Percentiles rank a stretch among this genome's conserved stretches.
phyloP scores from a whole-genome alignment of 179 eudicot genomes.

The Beta corolliflora region DNA sequence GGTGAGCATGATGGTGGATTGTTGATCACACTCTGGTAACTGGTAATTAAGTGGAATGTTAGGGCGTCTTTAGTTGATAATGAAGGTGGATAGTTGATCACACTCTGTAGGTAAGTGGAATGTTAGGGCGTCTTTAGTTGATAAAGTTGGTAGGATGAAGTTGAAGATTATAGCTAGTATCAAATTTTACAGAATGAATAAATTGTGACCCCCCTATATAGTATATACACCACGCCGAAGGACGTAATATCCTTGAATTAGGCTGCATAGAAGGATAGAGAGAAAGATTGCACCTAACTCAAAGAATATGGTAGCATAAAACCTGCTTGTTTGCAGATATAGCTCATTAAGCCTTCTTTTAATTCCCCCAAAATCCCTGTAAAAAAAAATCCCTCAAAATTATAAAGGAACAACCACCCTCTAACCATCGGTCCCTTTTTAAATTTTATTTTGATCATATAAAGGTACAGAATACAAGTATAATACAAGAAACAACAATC shows the following conservation, averaged over 20 bases:
- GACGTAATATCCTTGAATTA: slow-evolving; percentile 16
- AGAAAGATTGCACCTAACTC: slow-evolving; percentile 39
- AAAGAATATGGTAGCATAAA: slow-evolving; percentile 23
- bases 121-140: slow-evolving; percentile 31
- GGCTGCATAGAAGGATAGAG: slow-evolving; percentile 30
- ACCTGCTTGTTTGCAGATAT: slow-evolving; percentile 24
- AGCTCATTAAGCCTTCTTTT: neutral
- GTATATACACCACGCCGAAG: neutral
- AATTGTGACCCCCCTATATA: slow-evolving; percentile 28
- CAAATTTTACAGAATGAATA: slow-evolving; percentile 23
- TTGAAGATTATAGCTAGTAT: slow-evolving; percentile 16
- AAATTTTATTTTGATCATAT: neutral
- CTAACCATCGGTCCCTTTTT: neutral
- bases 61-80: too few species aligned
- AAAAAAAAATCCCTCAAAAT: too few species aligned
- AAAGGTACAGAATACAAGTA: too few species aligned
- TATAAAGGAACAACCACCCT: slow-evolving; percentile 4
- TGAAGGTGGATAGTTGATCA: too few species aligned
- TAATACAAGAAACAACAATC: too few species aligned
- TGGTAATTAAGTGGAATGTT: slow-evolving; percentile 26
- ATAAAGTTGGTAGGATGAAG: slow-evolving; percentile 29
- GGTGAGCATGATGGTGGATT: slow-evolving; percentile 35
- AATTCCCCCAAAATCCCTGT: too few species aligned
- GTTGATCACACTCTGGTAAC: too few species aligned
- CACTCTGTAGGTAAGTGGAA: neutral